Evolutionary conservation across 2,329 filamentous ascomycete genomes (phyloP).

Genomic region (Phaeophleospora eucalypticola): DNA sequence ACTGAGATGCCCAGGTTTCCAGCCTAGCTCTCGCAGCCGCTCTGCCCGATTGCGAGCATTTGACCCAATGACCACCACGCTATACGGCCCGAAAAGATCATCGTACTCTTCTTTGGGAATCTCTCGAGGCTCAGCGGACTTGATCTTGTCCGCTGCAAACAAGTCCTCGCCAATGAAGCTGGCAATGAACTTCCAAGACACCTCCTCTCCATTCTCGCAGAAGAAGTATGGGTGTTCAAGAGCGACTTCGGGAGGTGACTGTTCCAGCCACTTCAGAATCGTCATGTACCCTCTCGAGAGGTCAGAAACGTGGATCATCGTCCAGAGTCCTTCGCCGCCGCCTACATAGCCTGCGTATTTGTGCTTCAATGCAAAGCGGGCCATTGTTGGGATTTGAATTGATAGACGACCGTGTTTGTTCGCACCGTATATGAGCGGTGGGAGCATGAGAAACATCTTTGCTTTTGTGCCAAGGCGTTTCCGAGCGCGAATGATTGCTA

Average conservation of each 20-base stretch:
- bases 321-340: slow-evolving; percentile 38
- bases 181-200: slow-evolving; percentile 39
- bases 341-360: slow-evolving; percentile 44
- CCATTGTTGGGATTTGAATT: slow-evolving; percentile 46
- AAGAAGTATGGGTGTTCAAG: slow-evolving; percentile 46
- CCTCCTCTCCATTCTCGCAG: slow-evolving; percentile 41
- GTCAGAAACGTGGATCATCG: slow-evolving; percentile 45
- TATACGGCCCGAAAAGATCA: slow-evolving; percentile 30
- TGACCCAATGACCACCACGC: slow-evolving; percentile 33
- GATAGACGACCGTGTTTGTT: slow-evolving; percentile 39
- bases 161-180: slow-evolving; percentile 34
- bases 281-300: slow-evolving; percentile 41
- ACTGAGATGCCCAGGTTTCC: slow-evolving; percentile 40
- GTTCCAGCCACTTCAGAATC: slow-evolving; percentile 41
- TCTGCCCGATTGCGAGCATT: slow-evolving; percentile 38
- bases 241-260: slow-evolving; percentile 26
- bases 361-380: slow-evolving; percentile 47
- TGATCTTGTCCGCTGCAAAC: slow-evolving; percentile 32
- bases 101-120: slow-evolving; percentile 34
- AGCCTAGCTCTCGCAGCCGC: slow-evolving; percentile 39
- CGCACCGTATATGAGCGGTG: slow-evolving; percentile 44
- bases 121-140: slow-evolving; percentile 30
- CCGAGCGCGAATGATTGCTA: slow-evolving; percentile 38
- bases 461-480: slow-evolving; percentile 36
- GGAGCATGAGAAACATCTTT: slow-evolving; percentile 46